A percentile compares a stretch with the other conserved stretches of the same genome.
phyloP scores from a whole-genome alignment of 2,329 filamentous ascomycete genomes.

The Torrubiellomyces zombiae region DNA sequence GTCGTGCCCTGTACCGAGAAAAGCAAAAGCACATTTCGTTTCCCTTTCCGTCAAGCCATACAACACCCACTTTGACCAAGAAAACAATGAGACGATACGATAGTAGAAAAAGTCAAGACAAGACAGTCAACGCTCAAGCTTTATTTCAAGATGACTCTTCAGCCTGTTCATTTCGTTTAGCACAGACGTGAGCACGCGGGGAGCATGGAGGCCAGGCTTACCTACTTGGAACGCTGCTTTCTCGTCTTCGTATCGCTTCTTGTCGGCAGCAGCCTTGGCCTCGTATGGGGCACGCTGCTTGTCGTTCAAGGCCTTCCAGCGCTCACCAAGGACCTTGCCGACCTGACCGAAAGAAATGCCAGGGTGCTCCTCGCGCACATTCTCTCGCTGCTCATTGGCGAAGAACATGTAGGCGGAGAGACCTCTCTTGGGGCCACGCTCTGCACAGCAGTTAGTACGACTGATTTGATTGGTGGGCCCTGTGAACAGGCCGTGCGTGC shows the following conservation, averaged over 20 bases:
- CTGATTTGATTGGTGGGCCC: no score
- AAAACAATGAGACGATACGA: constrained; percentile 18
- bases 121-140: constrained; percentile 5
- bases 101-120: constrained; percentile 5
- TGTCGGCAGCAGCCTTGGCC: constrained; percentile 89
- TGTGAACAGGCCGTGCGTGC: no score
- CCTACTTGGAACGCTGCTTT: constrained; percentile 86
- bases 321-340: constrained; percentile 93
- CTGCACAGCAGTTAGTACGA: constrained; percentile 19
- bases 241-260: constrained; percentile 98
- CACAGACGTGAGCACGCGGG: no score
- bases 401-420: constrained; percentile 99
- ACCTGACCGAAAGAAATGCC: constrained; percentile 98
- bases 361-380: constrained; percentile 95
- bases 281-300: constrained; percentile 90
- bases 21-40: no score
- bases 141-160: constrained; percentile 36
- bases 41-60: no score
- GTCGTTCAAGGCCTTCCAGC: constrained; percentile 92
- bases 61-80: constrained; percentile 24
- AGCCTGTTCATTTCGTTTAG: no score
- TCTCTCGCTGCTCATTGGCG: constrained; percentile 97
- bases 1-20: no score
- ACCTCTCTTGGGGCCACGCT: constrained; percentile 79
- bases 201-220: no score